These are phyloP conservation scores for Cladophialophora psammophila DNA, from an alignment of 2,329 filamentous ascomycete genomes.

Conservation along the genomic window DNA sequence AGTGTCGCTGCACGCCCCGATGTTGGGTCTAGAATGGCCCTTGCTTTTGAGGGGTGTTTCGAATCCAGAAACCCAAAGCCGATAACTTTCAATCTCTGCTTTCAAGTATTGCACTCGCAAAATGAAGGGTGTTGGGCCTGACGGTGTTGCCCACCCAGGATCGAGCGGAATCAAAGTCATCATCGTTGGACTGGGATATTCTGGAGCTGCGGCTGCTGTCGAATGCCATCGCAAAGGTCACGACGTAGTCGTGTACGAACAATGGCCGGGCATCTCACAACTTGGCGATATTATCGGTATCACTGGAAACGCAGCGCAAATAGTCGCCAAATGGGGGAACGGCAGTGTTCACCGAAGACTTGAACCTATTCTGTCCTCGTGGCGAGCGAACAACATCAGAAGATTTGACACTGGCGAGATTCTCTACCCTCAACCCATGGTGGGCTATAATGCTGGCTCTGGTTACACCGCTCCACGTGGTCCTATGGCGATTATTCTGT, in stretches of 20 bases:
- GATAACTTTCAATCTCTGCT: too few relatives aligned
- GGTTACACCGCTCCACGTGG: constrained; percentile 45
- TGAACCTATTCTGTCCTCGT: constrained; percentile 8
- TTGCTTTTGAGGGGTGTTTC: too few relatives aligned
- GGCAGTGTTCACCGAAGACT: constrained; percentile 36
- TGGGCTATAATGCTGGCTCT: constrained; percentile 19
- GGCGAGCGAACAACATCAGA: constrained; percentile 43
- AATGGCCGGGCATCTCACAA: constrained; percentile 42
- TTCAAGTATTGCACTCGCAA: too few relatives aligned
- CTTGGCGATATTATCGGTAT: constrained; percentile 57
- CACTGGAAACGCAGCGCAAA: constrained; percentile 38
- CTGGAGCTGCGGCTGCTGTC: constrained; percentile 67
- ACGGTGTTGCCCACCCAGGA: constrained; percentile 4
- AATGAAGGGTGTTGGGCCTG: background rate
- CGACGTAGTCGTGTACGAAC: constrained; percentile 62
- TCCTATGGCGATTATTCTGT: constrained; percentile 41
- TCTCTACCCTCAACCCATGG: constrained; percentile 42
- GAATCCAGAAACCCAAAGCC: too few relatives aligned
- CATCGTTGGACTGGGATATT: constrained; percentile 57
- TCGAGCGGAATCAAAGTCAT: constrained; percentile 23
- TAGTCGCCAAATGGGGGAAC: constrained; percentile 41
- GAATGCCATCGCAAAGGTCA: constrained; percentile 61
- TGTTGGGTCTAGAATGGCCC: too few relatives aligned
- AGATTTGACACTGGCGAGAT: constrained; percentile 45
- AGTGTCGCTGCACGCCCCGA: too few relatives aligned